These are phyloP conservation scores for Kurtzmaniella quercitrusa DNA, from an alignment of 1,139 yeast species.

Conservation along the genomic window DNA sequence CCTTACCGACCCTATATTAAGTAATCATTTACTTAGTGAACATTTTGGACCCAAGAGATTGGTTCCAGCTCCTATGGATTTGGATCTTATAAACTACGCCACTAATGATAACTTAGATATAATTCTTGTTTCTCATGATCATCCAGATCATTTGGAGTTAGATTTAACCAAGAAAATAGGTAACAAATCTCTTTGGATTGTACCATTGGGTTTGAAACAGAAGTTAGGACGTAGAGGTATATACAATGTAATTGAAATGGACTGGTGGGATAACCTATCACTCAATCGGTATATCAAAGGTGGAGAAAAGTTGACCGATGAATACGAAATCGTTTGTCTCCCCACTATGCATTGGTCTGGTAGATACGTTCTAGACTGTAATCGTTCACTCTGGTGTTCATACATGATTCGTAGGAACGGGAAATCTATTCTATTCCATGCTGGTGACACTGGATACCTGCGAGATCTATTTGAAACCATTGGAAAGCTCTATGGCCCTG, in stretches of 20 bases:
- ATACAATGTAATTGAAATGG: constrained; percentile 62
- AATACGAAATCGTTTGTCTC: constrained; percentile 78
- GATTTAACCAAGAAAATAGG: constrained; percentile 57
- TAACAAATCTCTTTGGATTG: constrained; percentile 69
- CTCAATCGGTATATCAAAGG: constrained; percentile 29
- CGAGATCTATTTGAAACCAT: constrained; percentile 64
- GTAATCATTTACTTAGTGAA: constrained; percentile 60
- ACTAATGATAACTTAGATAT: constrained; percentile 52
- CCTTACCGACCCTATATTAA: constrained; percentile 81
- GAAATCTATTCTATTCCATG: constrained; percentile 75
- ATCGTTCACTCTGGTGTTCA: constrained; percentile 84
- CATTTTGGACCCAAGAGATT: constrained; percentile 79
- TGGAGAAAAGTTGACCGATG: constrained; percentile 23
- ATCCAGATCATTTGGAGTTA: constrained; percentile 87
- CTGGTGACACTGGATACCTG: constrained; percentile 92
- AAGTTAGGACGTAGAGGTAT: constrained; percentile 56
- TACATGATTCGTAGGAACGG: constrained; percentile 64
- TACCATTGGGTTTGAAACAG: constrained; percentile 71
- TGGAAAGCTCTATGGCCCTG: constrained; percentile 58
- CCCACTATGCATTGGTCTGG: constrained; percentile 99
- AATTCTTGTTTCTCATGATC: constrained; percentile 85
- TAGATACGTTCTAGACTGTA: constrained; percentile 69
- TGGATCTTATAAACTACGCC: constrained; percentile 57
- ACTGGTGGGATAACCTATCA: constrained; percentile 83
- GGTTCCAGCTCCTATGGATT: constrained; percentile 62